These are phyloP conservation scores for Ilyonectria robusta DNA, from an alignment of 2,329 filamentous ascomycete genomes.

Conservation along the genomic window DNA sequence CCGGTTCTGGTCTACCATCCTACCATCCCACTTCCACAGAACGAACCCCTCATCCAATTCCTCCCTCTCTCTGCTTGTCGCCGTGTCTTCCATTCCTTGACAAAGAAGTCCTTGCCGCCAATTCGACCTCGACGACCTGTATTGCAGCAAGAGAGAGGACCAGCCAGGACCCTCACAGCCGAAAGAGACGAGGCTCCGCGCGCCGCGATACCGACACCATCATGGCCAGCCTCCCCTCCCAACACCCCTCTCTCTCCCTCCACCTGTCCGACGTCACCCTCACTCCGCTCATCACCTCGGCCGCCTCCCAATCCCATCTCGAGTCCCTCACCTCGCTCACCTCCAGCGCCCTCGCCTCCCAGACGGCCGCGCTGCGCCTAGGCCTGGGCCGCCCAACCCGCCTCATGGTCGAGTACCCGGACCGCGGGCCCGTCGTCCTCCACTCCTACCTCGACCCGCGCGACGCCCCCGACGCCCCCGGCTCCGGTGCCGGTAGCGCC, in stretches of 20 bases:
- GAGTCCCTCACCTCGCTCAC: constrained; percentile 68
- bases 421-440: constrained; percentile 58
- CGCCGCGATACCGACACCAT: constrained; percentile 30
- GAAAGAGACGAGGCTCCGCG: constrained; percentile 18
- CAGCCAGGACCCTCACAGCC: neutral
- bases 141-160: constrained; percentile 1
- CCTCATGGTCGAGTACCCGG: constrained; percentile 70
- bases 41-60: neutral
- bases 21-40: neutral
- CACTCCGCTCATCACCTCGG: constrained; percentile 70
- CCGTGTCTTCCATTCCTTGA: neutral
- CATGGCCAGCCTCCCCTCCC: constrained; percentile 59
- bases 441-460: constrained; percentile 63
- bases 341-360: constrained; percentile 66
- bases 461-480: constrained; percentile 40
- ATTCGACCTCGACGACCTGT: constrained; percentile 13
- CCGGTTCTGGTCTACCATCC: neutral
- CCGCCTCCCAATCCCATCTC: constrained; percentile 59
- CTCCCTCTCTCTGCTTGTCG: neutral
- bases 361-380: constrained; percentile 67
- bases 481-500: constrained; percentile 25
- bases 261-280: constrained; percentile 71
- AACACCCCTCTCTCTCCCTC: constrained; percentile 66
- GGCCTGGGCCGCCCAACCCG: constrained; percentile 68
- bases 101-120: neutral